phyloP scores from a whole-genome alignment of 768 basidiomycete species.

The Rhodotorula graminis region DNA sequence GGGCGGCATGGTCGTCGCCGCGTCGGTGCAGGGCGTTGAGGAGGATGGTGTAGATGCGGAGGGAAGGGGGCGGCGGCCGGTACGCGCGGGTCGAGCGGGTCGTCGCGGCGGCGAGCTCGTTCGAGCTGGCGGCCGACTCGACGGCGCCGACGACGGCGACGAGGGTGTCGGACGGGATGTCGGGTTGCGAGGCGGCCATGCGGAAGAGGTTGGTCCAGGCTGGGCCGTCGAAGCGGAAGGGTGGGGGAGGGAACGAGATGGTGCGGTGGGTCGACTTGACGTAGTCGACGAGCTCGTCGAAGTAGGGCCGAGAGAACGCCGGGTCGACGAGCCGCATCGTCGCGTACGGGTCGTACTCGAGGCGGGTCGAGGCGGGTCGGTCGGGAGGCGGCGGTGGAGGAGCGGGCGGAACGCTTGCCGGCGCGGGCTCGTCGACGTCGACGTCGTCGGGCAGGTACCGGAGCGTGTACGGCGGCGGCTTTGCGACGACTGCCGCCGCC shows the following conservation, averaged over 20 bases:
- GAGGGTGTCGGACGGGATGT: not conserved
- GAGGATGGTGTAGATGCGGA: conserved; percentile 27
- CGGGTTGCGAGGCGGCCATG: conserved; percentile 2
- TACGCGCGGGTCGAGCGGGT: not conserved
- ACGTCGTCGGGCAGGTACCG: not conserved
- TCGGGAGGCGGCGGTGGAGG: not conserved
- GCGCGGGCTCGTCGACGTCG: not conserved
- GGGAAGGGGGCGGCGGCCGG: conserved; percentile 6
- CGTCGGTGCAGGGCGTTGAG: conserved; percentile 20
- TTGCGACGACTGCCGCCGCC: not conserved
- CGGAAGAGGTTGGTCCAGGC: conserved; percentile 15
- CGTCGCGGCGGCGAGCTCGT: not conserved
- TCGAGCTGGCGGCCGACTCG: not conserved
- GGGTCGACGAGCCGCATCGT: not conserved
- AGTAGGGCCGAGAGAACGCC: conserved; percentile 8
- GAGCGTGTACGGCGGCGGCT: not conserved
- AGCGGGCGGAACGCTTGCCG: too few relatives aligned
- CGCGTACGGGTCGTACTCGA: not conserved
- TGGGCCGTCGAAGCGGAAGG: conserved; percentile 17
- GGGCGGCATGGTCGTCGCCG: not conserved
- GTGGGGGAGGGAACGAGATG: conserved; percentile 6
- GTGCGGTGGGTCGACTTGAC: not conserved
- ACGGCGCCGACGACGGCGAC: conserved; percentile 4
- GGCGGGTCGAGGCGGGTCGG: not conserved
- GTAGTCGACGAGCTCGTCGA: conserved; percentile 4